Evolutionary conservation across 2,329 filamentous ascomycete genomes (phyloP), one percentile per base, ranked within the genome.

Genomic region (Nectriaceae sp.): DNA sequence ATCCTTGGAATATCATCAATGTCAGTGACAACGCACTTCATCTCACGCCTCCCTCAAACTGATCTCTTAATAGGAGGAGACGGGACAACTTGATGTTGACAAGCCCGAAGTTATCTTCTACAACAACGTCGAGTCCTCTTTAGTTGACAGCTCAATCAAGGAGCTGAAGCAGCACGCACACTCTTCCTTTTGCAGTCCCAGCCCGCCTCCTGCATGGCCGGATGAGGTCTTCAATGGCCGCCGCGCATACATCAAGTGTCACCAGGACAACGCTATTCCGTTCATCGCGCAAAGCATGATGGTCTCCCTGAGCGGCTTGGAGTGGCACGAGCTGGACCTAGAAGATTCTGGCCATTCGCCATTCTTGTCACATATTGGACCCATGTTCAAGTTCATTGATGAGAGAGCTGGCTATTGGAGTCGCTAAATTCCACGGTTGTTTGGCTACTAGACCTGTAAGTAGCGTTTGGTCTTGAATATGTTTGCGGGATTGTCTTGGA

Each of bases 101-200:
- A 41, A 40, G 18, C 90, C 89, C 92, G 26, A 43, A 20, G n/a
- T 35, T 11, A 15, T 50, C 2, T 54, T 54, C 36, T 54, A 51
- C 39, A 45, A 46, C 26, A 41, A 22, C 3, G 39, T 46, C 3
- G 42, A 51, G 20, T 19, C 21, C 8, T 6, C 39, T 1, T 11
- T 49, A 16, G 43, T 40, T 4, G 36, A 31, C 15, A 35, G 15
- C 11, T 39, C 52, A 2, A 13, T 52, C 18, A 21, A 33, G 10
- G 13, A 15, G 3, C n/a, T 52, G 21, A 35, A 49, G 18, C 42
- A 40, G 21, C 49, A 51, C 5, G 41, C 49, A 11, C 22, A 16
- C 26, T 22, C 40, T 2, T 29, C 49, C 3, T 39, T 52, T 13
- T 44, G 19, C 11, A 49, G 31, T 1, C 52, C 52, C 2, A 42